A percentile compares a stretch with the other conserved stretches of the same genome.
phyloP scores from a whole-genome alignment of 2,329 filamentous ascomycete species.

The Alternaria alternata region DNA sequence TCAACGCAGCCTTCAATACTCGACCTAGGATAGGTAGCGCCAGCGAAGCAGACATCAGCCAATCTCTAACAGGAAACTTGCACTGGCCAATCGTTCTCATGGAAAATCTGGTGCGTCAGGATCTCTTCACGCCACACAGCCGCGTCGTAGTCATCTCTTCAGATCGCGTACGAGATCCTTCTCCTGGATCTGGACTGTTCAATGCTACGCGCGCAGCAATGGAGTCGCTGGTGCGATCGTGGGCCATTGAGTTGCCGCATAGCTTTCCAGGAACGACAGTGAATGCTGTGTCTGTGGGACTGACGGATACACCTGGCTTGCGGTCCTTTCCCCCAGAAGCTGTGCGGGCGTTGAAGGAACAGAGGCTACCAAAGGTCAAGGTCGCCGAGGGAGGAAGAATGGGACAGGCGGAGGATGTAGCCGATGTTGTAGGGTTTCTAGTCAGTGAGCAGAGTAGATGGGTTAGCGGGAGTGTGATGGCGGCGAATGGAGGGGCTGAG shows the following conservation, averaged over 20 bases:
- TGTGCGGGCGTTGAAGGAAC: slow-evolving; percentile 25
- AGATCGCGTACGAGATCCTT: slow-evolving; percentile 27
- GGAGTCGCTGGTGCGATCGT: slow-evolving; percentile 30
- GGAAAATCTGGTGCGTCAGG: slow-evolving; percentile 27
- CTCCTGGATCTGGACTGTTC: slow-evolving; percentile 22
- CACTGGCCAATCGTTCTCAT: slow-evolving; percentile 23
- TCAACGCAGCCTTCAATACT: slow-evolving; percentile 26
- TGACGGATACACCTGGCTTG: slow-evolving; percentile 39
- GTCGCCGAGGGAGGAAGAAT: slow-evolving; percentile 31
- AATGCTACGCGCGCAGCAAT: slow-evolving; percentile 33
- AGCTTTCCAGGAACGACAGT: slow-evolving; percentile 37
- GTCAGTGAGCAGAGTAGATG: slow-evolving; percentile 47
- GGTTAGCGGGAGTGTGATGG: slow-evolving; percentile 50
- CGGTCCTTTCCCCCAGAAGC: slow-evolving; percentile 17
- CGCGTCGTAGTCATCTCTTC: slow-evolving; percentile 35
- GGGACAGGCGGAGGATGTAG: slow-evolving; percentile 59
- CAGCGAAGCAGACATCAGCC: slow-evolving; percentile 21
- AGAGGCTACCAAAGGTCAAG: slow-evolving; percentile 31
- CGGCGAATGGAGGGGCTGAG: slow-evolving; percentile 43
- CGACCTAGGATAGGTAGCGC: slow-evolving; percentile 17
- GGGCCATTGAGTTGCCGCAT: slow-evolving; percentile 35
- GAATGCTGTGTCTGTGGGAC: slow-evolving; percentile 39
- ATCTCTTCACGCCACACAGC: not conserved
- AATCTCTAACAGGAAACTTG: slow-evolving; percentile 18
- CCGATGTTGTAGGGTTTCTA: slow-evolving; percentile 70